These are phyloP conservation scores for Fraxinus sp. DNA, from an alignment of 305 asterid species.

Conservation along the genomic window DNA sequence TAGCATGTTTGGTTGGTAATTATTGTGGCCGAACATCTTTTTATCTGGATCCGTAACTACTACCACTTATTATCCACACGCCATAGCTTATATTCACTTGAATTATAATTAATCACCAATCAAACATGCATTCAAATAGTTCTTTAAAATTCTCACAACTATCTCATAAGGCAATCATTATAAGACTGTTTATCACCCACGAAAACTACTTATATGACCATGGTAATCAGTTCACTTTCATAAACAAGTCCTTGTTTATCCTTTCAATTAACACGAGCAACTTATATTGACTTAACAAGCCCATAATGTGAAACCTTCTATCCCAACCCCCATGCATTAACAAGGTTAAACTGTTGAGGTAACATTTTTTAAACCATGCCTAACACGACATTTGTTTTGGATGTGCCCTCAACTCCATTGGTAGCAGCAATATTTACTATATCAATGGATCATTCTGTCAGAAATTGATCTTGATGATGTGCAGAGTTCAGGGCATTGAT, in stretches of 20 bases:
- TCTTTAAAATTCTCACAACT: neutral
- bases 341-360: neutral
- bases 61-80: neutral
- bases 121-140: neutral
- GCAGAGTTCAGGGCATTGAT: neutral
- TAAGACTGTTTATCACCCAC: neutral
- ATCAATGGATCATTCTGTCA: neutral
- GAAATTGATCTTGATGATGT: neutral
- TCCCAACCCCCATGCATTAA: neutral
- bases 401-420: neutral
- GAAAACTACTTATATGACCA: neutral
- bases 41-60: neutral
- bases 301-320: neutral
- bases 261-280: neutral
- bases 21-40: neutral
- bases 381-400: neutral
- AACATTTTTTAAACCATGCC: neutral
- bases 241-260: neutral
- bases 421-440: neutral
- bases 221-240: neutral
- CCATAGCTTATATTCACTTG: neutral
- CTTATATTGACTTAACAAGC: neutral
- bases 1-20: neutral
- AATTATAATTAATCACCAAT: neutral
- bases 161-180: neutral